Percentiles rank a stretch among this genome's conserved stretches.
These are phyloP conservation scores for Chytriomyces sp. DNA, from an alignment of 192 early-diverging fungal species.

Conservation along the genomic window DNA sequence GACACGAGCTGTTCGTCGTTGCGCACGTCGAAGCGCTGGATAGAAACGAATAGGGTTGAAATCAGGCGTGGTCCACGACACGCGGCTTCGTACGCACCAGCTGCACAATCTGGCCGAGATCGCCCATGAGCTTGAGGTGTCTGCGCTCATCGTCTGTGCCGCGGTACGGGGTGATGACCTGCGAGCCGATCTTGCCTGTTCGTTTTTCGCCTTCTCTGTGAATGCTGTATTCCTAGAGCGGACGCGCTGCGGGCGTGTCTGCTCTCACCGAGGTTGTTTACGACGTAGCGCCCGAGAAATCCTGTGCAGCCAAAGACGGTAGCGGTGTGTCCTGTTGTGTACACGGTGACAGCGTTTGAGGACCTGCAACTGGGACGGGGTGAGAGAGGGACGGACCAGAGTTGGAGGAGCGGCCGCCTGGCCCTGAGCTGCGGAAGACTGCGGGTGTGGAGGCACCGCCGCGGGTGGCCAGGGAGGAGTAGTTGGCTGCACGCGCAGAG, in stretches of 20 bases:
- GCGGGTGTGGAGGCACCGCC: no score
- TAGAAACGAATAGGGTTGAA: not conserved
- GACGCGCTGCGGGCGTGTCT: not conserved
- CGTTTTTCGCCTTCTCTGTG: not conserved
- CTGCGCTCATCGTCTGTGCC: constrained; percentile 80
- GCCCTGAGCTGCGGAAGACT: constrained; percentile 38
- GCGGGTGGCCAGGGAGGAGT: no score
- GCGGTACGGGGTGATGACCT: constrained; percentile 89
- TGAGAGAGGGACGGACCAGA: constrained; percentile 31
- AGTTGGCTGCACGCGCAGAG: no score
- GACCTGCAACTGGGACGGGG: constrained; percentile 33
- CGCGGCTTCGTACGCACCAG: constrained; percentile 57
- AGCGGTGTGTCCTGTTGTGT: constrained; percentile 71
- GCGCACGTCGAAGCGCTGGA: constrained; percentile 82
- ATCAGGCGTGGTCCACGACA: not conserved
- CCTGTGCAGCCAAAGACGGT: constrained; percentile 97
- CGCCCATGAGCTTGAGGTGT: constrained; percentile 90
- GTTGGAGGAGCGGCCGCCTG: constrained; percentile 46
- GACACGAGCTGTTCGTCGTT: constrained; percentile 83
- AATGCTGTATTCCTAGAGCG: not conserved
- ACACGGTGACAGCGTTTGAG: not conserved
- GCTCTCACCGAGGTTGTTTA: constrained; percentile 80
- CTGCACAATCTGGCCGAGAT: constrained; percentile 91
- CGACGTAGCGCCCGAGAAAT: constrained; percentile 92
- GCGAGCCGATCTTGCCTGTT: constrained; percentile 81